These are phyloP conservation scores for Stromatinia cepivora DNA, from an alignment of 2,329 filamentous ascomycete genomes.

Conservation along the genomic window DNA sequence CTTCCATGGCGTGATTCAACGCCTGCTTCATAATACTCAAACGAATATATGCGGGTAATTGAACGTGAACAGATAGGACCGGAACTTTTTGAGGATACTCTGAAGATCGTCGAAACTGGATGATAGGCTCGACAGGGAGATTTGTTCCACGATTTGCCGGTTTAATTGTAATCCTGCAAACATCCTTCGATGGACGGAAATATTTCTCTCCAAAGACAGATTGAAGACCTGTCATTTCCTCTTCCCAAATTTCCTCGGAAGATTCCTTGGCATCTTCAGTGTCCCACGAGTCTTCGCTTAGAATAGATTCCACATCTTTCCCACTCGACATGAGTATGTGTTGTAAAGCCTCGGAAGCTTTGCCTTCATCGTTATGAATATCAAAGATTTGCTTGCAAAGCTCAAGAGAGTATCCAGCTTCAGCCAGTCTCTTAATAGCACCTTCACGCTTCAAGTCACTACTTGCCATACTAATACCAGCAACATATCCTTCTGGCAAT, in stretches of 20 bases:
- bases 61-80: conserved; percentile 67
- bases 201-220: conserved; percentile 82
- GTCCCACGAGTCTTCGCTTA: conserved; percentile 43
- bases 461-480: conserved; percentile 82
- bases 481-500: conserved; percentile 86
- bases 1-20: conserved; percentile 67
- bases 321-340: conserved; percentile 59
- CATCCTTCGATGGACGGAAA: conserved; percentile 56
- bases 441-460: conserved; percentile 79
- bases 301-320: conserved; percentile 38
- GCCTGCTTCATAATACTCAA: conserved; percentile 81
- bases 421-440: conserved; percentile 76
- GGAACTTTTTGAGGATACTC: conserved; percentile 70
- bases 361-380: conserved; percentile 67
- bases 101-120: conserved; percentile 70
- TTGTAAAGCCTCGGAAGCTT: conserved; percentile 79
- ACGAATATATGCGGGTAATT: conserved; percentile 88
- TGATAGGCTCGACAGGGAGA: conserved; percentile 52
- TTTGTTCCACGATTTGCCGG: conserved; percentile 53
- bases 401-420: conserved; percentile 82
- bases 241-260: conserved; percentile 73
- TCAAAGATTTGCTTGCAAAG: conserved; percentile 79
- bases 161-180: conserved; percentile 70
- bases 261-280: conserved; percentile 47
- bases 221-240: conserved; percentile 80